Evolutionary conservation across 176 grass and related monocot genomes (phyloP).

Genomic region (Hsuehochloa calcarea): DNA sequence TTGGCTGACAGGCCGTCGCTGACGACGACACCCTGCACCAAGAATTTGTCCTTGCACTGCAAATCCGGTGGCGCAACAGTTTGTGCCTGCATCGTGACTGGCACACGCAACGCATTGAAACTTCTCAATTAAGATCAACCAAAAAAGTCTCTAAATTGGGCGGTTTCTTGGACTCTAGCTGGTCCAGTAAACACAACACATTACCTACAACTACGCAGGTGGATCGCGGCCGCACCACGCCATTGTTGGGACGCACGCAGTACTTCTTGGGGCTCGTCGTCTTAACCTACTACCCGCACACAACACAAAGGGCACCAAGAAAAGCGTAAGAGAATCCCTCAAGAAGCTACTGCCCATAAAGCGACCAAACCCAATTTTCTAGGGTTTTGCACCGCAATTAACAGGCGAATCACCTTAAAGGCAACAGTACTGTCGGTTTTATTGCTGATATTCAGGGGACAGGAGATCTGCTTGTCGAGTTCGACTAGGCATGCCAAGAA

Average conservation of each 20-base stretch:
- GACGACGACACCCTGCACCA: slow-evolving; percentile 59
- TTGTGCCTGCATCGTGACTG: slow-evolving; percentile 74
- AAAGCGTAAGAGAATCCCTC: slow-evolving; percentile 22
- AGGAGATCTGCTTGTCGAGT: slow-evolving; percentile 70
- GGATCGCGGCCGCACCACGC: slow-evolving; percentile 57
- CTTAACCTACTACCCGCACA: slow-evolving; percentile 66
- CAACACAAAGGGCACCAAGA: slow-evolving; percentile 32
- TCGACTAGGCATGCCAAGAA: slow-evolving; percentile 44
- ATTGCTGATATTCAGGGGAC: slow-evolving; percentile 58
- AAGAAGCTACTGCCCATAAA: slow-evolving; percentile 1
- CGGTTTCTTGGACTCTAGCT: slow-evolving; percentile 11
- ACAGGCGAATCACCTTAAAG: slow-evolving; percentile 60
- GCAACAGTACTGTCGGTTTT: slow-evolving; percentile 49
- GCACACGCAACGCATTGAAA: slow-evolving; percentile 12
- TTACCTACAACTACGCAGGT: slow-evolving; percentile 57
- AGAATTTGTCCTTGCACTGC: slow-evolving; percentile 82
- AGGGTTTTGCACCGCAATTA: slow-evolving; percentile 27
- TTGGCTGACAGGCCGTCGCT: slow-evolving; percentile 30
- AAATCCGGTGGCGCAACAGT: slow-evolving; percentile 49
- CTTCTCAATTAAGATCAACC: not conserved
- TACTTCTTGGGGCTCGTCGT: slow-evolving; percentile 82
- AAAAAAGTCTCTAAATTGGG: not conserved
- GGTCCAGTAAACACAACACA: slow-evolving; percentile 15
- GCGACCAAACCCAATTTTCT: slow-evolving; percentile 4
- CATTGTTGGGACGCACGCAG: slow-evolving; percentile 75